Conservation (phyloP, 108 stramenopile species). For the Cyclostephanos tholiformis region DNA sequence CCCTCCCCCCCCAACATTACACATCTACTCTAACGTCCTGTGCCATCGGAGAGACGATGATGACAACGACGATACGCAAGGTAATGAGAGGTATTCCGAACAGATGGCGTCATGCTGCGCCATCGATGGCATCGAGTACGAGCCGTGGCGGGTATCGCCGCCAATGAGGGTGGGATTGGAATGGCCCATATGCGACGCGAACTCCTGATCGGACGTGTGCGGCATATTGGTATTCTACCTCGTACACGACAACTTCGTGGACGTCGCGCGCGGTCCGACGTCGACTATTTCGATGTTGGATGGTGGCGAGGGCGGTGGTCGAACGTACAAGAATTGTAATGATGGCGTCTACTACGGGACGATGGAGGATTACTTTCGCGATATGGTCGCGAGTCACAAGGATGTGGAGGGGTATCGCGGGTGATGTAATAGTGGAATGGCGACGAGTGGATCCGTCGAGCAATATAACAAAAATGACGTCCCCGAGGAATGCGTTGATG, state of each 20-base stretch:
- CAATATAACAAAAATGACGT: not conserved
- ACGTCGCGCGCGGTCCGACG: not conserved
- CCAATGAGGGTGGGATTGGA: slow-evolving; percentile 54
- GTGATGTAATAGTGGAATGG: slow-evolving; percentile 11
- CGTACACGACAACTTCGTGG: slow-evolving; percentile 62
- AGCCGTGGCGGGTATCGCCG: slow-evolving; percentile 60
- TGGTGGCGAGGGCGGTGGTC: not conserved
- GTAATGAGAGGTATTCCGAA: slow-evolving; percentile 74
- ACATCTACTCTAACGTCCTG: too few species aligned
- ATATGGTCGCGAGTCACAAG: slow-evolving; percentile 74
- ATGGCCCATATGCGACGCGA: slow-evolving; percentile 56
- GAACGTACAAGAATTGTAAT: slow-evolving; percentile 54
- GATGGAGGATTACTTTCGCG: slow-evolving; percentile 90
- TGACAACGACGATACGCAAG: slow-evolving; percentile 6
- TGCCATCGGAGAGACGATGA: too few species aligned
- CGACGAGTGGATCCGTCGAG: slow-evolving; percentile 7
- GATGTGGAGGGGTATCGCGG: slow-evolving; percentile 92
- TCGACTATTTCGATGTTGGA: slow-evolving; percentile 4
- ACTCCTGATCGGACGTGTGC: slow-evolving; percentile 73
- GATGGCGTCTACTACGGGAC: slow-evolving; percentile 81
- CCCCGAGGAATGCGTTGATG: too few species aligned
- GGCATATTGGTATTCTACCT: slow-evolving; percentile 97
- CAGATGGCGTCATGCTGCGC: slow-evolving; percentile 75
- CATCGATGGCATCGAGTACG: slow-evolving; percentile 86
- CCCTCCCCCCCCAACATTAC: too few species aligned